Evolutionary conservation across 805 yeast species (phyloP).

Genomic region (Candida manassasensis): DNA sequence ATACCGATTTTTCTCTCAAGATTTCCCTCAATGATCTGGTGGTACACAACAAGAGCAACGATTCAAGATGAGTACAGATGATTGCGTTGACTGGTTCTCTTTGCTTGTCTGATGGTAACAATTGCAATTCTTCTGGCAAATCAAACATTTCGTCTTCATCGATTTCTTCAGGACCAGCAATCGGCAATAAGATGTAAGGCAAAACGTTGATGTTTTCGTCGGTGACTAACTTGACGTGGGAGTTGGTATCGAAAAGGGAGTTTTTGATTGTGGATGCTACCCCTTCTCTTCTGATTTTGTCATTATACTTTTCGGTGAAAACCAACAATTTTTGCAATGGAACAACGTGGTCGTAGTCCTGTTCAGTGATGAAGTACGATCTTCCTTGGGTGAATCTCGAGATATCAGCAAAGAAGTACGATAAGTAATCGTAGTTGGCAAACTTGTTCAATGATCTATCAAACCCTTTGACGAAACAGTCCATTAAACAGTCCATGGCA

Average conservation of each 20-base stretch:
- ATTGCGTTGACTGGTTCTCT: conserved; percentile 71
- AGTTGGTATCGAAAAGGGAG: conserved; percentile 71
- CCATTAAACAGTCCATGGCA: conserved; percentile 78
- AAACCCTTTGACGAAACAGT: conserved; percentile 81
- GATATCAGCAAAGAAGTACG: conserved; percentile 86
- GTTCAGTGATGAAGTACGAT: conserved; percentile 67
- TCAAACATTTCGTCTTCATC: conserved; percentile 81
- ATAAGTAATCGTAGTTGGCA: conserved; percentile 76
- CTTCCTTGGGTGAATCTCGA: conserved; percentile 76
- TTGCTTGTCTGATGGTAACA: conserved; percentile 66
- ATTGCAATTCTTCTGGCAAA: conserved; percentile 84
- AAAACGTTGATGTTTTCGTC: conserved; percentile 67
- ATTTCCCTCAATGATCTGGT: conserved; percentile 68
- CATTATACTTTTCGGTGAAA: conserved; percentile 76
- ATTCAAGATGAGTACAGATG: conserved; percentile 70
- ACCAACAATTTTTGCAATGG: conserved; percentile 79
- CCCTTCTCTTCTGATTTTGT: conserved; percentile 81
- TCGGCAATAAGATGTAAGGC: conserved; percentile 77
- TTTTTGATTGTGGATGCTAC: conserved; percentile 91
- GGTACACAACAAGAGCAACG: conserved; percentile 73
- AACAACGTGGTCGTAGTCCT: conserved; percentile 67
- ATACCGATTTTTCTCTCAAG: conserved; percentile 76
- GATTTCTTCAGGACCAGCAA: conserved; percentile 72
- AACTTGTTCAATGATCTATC: conserved; percentile 65
- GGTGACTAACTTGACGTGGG: conserved; percentile 56